Conservation (phyloP, 768 basidiomycete species). For the Suillus paluster region DNA sequence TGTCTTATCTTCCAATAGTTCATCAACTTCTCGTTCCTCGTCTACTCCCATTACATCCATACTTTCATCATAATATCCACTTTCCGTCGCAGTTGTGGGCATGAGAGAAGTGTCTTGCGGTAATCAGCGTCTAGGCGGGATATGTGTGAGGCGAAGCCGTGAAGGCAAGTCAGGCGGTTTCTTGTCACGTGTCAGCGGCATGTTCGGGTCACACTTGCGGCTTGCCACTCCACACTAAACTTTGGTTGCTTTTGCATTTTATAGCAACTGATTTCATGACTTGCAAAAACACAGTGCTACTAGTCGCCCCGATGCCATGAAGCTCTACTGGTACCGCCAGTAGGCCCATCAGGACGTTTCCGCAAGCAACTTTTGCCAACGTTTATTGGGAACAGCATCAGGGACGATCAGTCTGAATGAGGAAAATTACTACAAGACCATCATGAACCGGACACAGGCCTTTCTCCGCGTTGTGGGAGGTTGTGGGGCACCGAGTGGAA, state of each 20-base stretch:
- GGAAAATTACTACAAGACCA: background rate
- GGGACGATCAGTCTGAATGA: background rate
- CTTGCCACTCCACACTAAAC: no score
- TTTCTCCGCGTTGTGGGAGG: background rate
- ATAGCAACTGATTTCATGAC: background rate
- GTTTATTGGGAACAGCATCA: background rate
- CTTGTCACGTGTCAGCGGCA: background rate
- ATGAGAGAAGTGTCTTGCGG: background rate
- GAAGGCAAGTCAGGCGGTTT: no score
- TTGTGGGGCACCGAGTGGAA: background rate
- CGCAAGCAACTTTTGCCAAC: background rate
- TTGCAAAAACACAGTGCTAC: background rate
- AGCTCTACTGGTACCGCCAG: background rate
- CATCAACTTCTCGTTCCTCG: slow-evolving; percentile 13
- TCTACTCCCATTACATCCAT: slow-evolving; percentile 1
- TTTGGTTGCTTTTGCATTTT: background rate
- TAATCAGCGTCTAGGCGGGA: background rate
- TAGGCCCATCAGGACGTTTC: background rate
- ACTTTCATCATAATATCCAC: background rate
- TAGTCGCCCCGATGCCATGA: background rate
- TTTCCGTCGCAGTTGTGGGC: background rate
- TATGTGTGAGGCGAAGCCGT: background rate
- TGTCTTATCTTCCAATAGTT: slow-evolving; percentile 6
- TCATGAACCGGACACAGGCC: background rate
- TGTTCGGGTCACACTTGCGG: no score